These are phyloP conservation scores for Hyaloperonospora brassicae DNA, from an alignment of 352 stramenopile genomes.

Conservation along the genomic window DNA sequence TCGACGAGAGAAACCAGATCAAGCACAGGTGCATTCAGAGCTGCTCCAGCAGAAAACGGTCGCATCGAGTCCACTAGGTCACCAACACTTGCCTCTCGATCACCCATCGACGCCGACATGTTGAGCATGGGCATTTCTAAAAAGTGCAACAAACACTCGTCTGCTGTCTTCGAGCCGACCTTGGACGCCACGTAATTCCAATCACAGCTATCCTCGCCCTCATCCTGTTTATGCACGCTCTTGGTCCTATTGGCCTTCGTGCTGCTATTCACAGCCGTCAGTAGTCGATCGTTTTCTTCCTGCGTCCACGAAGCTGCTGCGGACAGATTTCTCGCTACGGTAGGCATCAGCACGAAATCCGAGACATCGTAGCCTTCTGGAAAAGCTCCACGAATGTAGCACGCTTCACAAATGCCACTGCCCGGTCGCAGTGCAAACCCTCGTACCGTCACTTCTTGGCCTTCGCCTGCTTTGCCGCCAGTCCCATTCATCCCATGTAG, in stretches of 20 bases:
- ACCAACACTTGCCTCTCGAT: neutral
- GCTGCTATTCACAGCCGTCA: constrained; percentile 49
- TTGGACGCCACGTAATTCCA: constrained; percentile 72
- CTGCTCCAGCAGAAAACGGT: constrained; percentile 38
- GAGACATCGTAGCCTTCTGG: constrained; percentile 48
- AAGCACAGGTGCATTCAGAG: constrained; percentile 44
- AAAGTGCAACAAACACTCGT: constrained; percentile 77
- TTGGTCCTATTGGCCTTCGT: constrained; percentile 15
- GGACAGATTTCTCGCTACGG: constrained; percentile 3
- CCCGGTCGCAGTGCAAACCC: constrained; percentile 44
- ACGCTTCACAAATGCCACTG: constrained; percentile 60
- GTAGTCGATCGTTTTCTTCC: constrained; percentile 34
- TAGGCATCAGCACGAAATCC: constrained; percentile 49
- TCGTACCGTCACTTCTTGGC: constrained; percentile 37
- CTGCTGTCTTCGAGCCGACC: constrained; percentile 54
- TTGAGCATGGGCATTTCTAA: constrained; percentile 59
- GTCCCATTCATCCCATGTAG: constrained; percentile 3
- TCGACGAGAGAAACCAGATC: constrained; percentile 47
- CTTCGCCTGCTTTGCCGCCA: constrained; percentile 19
- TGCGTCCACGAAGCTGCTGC: constrained; percentile 34
- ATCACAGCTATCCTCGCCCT: constrained; percentile 43
- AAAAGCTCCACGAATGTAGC: constrained; percentile 54
- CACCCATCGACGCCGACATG: constrained; percentile 7
- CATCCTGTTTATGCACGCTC: constrained; percentile 7
- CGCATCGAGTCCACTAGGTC: constrained; percentile 20